A percentile compares a stretch with the other conserved stretches of the same genome.
Evolutionary conservation across 176 grass and related monocot species (phyloP).

Genomic region (Rhynchospora breviuscula): DNA sequence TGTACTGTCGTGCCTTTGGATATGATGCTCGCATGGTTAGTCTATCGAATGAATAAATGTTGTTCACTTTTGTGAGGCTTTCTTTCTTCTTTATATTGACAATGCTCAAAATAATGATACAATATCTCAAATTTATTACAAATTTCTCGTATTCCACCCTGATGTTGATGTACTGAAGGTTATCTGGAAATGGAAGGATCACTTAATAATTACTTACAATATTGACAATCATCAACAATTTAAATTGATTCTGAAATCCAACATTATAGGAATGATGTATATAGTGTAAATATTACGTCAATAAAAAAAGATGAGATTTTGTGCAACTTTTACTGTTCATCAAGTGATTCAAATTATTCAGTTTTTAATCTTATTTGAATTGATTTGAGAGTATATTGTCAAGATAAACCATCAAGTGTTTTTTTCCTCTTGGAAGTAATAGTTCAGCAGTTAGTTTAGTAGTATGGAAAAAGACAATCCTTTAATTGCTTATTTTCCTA

Average conservation of each 20-base stretch:
- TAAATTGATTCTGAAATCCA: too few relatives aligned
- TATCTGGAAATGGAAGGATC: neutral
- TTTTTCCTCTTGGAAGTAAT: neutral
- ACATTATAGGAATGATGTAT: too few relatives aligned
- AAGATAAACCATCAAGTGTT: too few relatives aligned
- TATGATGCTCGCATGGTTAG: constrained; percentile 95
- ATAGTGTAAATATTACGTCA: too few relatives aligned
- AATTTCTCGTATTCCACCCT: neutral
- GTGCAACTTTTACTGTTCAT: too few relatives aligned
- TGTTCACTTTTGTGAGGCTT: neutral
- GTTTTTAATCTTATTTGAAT: too few relatives aligned
- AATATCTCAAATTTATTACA: neutral
- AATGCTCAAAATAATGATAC: constrained; percentile 14
- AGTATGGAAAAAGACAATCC: neutral
- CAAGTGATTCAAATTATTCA: too few relatives aligned
- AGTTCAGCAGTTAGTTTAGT: neutral
- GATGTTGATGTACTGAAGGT: neutral
- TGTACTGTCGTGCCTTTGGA: constrained; percentile 83
- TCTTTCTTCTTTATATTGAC: neutral
- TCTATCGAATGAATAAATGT: constrained; percentile 17
- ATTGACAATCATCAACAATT: too few relatives aligned
- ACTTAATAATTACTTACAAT: too few relatives aligned
- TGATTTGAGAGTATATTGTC: too few relatives aligned
- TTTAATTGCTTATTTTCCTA: neutral
- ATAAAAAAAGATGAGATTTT: too few relatives aligned